Evolutionary conservation across 495 filamentous ascomycete genomes (phyloP).

Genomic region (Acidiella bohemica): DNA sequence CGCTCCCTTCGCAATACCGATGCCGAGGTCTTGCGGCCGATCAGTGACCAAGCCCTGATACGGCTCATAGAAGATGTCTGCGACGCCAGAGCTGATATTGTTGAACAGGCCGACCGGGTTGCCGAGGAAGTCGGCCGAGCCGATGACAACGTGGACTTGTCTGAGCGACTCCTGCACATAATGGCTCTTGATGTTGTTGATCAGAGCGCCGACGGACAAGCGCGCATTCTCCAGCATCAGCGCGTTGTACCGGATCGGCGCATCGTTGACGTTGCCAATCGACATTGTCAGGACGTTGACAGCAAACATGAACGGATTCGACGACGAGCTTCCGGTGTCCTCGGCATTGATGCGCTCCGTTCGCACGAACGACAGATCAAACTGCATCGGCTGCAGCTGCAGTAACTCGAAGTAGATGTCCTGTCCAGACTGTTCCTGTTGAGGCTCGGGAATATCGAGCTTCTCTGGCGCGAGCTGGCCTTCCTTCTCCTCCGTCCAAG

Average conservation of each 20-base stretch:
- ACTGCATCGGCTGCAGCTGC: conserved; percentile 93
- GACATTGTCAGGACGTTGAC: conserved; percentile 98
- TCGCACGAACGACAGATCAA: conserved; percentile 92
- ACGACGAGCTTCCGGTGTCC: conserved; percentile 70
- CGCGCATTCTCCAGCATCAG: conserved; percentile 91
- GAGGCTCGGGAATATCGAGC: conserved; percentile 84
- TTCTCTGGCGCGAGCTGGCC: conserved; percentile 79
- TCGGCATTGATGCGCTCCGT: conserved; percentile 95
- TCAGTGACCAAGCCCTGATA: conserved; percentile 96
- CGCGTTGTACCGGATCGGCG: conserved; percentile 81
- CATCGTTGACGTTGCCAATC: conserved; percentile 96
- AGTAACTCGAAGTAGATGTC: conserved; percentile 97
- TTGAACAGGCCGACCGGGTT: conserved; percentile 97
- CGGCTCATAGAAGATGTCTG: conserved; percentile 97
- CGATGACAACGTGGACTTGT: conserved; percentile 90
- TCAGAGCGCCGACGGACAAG: conserved; percentile 69
- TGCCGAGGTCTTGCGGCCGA: conserved; percentile 79
- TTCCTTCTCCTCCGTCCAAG: conserved; percentile 69
- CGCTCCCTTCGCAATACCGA: conserved; percentile 91
- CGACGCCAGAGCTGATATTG: conserved; percentile 90
- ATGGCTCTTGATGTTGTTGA: conserved; percentile 75
- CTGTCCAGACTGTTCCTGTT: conserved; percentile 63
- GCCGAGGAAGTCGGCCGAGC: conserved; percentile 95
- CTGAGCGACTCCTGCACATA: conserved; percentile 93
- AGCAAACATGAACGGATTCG: conserved; percentile 93